Evolutionary conservation across 768 basidiomycete species (phyloP), one percentile per base, ranked within the genome.

Genomic region (Rhodotorula graminis): DNA sequence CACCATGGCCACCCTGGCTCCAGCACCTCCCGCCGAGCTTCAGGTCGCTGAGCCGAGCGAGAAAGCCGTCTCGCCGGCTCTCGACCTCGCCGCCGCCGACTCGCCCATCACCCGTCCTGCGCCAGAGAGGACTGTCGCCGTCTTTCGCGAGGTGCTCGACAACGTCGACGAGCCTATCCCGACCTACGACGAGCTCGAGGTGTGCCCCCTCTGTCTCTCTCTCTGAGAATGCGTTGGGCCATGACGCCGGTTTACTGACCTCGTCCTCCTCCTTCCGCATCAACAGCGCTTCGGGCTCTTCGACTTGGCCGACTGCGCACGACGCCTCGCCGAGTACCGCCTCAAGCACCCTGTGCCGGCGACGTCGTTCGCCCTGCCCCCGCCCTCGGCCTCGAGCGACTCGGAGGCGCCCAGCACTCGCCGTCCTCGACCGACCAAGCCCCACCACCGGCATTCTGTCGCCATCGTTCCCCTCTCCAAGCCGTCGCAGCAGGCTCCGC

Each of bases 221-320:
- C 14, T 19, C 37, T 1, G 27, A 1, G 25, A 15, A 0, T 15
- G n/a, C n/a, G 4, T 11, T 33, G 31, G 9, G 25, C 1, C 29
- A 29, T 50, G 37, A 60, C 53, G 25, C 1, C 27, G 18, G 23
- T 29, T 11, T 42, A 33, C 49, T 14, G 16, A 42, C 44, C 11
- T 58, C 46, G 16, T 14, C 61, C 21, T 50, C 68, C 27, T 58
- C 46, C 23, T 11, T 27, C 12, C 25, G 25, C 50, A 3, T 52
- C 23, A 12, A 52, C 57, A 72, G 65, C 44, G 58, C n/a, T 68
- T 60, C 58, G 71, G 71, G 27, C 50, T 72, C 6, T 72, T 72
- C 44, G 62, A 72, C 58, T 31, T 60, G 27, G n/a, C 62, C 15
- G 25, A 53, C 18, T 61, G 52, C n/a, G 9, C 57, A 0, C 62